Evolutionary conservation across 2,329 filamentous ascomycete genomes (phyloP).

Genomic region (Sphaerostilbella broomeana): DNA sequence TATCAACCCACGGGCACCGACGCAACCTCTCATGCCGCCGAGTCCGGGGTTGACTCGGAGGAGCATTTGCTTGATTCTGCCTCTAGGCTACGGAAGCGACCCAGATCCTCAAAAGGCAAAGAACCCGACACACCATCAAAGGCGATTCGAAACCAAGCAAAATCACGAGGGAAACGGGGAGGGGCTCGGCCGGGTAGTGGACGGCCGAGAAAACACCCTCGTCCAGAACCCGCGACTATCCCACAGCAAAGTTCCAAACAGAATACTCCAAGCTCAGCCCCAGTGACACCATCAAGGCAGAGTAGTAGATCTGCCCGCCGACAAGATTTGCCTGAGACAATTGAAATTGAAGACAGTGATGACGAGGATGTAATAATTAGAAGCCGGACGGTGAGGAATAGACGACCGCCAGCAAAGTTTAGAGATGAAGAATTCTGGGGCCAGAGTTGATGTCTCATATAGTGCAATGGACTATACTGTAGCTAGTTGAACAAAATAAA

Average conservation of each 20-base stretch:
- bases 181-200: conserved; percentile 34
- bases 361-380: conserved; percentile 28
- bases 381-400: conserved; percentile 22
- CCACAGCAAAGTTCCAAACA: neutral
- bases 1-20: conserved; percentile 22
- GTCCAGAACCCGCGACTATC: conserved; percentile 16
- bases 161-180: conserved; percentile 31
- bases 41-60: conserved; percentile 21
- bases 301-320: conserved; percentile 1
- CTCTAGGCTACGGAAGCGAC: conserved; percentile 23
- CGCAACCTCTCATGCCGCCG: conserved; percentile 18
- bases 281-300: conserved; percentile 9
- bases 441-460: neutral
- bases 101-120: conserved; percentile 15
- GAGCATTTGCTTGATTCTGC: conserved; percentile 16
- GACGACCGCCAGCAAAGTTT: conserved; percentile 31
- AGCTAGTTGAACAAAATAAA: no score
- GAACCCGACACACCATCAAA: conserved; percentile 15
- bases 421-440: conserved; percentile 27
- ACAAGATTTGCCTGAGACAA: conserved; percentile 9
- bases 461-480: neutral
- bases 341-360: conserved; percentile 26
- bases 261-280: neutral
- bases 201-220: conserved; percentile 33
- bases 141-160: conserved; percentile 18